Evolutionary conservation across 148 eudicot genomes (phyloP).

Genomic region (Silene latifolia): DNA sequence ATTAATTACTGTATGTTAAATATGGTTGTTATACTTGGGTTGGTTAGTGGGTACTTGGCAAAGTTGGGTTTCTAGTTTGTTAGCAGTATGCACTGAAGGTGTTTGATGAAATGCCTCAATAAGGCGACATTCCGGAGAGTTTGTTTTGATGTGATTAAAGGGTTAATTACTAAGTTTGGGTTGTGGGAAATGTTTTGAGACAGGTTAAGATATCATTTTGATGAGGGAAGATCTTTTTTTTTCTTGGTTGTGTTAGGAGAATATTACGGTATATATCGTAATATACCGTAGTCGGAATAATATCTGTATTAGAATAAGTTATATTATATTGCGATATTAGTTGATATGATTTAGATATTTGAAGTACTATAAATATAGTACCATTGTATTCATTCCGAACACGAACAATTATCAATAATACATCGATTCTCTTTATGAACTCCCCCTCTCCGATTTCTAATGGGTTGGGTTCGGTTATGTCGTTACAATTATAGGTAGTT

Average conservation of each 20-base stretch:
- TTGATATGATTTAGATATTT: too few relatives aligned
- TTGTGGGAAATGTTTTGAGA: background rate
- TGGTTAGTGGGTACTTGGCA: background rate
- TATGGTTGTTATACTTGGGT: background rate
- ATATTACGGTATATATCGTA: too few relatives aligned
- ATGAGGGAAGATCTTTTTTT: background rate
- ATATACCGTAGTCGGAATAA: too few relatives aligned
- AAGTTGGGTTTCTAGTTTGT: background rate
- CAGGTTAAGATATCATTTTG: background rate
- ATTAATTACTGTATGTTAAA: background rate
- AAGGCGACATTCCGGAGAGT: background rate
- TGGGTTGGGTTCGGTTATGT: background rate
- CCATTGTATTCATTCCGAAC: too few relatives aligned
- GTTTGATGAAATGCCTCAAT: slow-evolving; percentile 7
- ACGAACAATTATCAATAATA: too few relatives aligned
- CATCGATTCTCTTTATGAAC: too few relatives aligned
- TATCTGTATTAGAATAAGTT: too few relatives aligned
- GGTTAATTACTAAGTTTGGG: background rate
- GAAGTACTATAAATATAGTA: too few relatives aligned
- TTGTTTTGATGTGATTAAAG: background rate
- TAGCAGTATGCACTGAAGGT: background rate
- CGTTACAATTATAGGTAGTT: background rate
- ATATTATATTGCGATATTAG: too few relatives aligned
- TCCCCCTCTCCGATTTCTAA: too few relatives aligned
- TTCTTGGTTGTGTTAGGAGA: too few relatives aligned